Evolutionary conservation across 2,329 filamentous ascomycete species (phyloP).

Genomic region (Metarhizium guizhouense): DNA sequence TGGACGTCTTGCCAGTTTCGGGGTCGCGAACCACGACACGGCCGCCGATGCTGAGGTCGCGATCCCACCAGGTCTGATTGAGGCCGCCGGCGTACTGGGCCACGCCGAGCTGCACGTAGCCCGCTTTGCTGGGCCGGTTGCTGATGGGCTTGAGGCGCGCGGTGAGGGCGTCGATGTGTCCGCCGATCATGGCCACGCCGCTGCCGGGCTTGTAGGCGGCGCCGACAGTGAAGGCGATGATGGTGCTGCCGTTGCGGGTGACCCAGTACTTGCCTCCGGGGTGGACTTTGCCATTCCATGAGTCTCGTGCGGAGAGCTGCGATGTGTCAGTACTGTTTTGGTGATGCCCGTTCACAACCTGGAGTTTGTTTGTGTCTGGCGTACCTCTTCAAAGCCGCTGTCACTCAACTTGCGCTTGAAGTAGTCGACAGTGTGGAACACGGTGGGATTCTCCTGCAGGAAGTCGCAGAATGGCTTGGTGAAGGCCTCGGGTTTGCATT

Average conservation of each 20-base stretch:
- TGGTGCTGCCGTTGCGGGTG: conserved; percentile 73
- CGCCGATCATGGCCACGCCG: conserved; percentile 79
- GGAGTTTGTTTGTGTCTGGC: conserved; percentile 12
- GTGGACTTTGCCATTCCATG: conserved; percentile 65
- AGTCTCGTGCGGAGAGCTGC: conserved; percentile 67
- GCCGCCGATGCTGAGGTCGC: conserved; percentile 85
- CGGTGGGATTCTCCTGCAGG: conserved; percentile 80
- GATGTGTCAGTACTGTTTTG: neutral
- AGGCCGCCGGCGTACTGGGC: conserved; percentile 86
- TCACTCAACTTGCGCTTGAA: conserved; percentile 65
- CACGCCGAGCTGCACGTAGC: conserved; percentile 82
- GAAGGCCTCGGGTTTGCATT: conserved; percentile 53
- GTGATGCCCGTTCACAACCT: neutral
- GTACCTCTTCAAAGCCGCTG: conserved; percentile 63
- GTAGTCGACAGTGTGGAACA: conserved; percentile 81
- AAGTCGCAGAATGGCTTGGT: conserved; percentile 82
- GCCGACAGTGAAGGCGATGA: conserved; percentile 81
- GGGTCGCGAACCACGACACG: conserved; percentile 74
- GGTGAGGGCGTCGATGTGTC: conserved; percentile 88
- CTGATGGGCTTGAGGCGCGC: conserved; percentile 87
- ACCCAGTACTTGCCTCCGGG: conserved; percentile 83
- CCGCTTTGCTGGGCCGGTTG: conserved; percentile 72
- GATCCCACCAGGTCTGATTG: conserved; percentile 93
- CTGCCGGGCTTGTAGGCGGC: conserved; percentile 74
- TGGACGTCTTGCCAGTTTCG: conserved; percentile 63